These are phyloP conservation scores for Macrolepiota dolichaula DNA, from an alignment of 768 basidiomycete species.

Conservation along the genomic window DNA sequence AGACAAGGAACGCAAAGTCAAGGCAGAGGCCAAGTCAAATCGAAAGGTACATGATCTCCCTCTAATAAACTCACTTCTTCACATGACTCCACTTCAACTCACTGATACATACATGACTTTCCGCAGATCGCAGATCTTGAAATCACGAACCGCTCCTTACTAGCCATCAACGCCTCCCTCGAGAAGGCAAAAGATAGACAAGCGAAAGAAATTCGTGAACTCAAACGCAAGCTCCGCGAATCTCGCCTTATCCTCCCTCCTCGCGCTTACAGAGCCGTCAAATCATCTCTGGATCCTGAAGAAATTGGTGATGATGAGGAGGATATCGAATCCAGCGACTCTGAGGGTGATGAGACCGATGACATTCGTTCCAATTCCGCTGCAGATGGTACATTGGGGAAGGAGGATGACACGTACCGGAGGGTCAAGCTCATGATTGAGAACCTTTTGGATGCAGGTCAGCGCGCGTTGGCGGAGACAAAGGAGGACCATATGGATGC, in stretches of 20 bases:
- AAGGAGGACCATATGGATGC: conserved; percentile 48
- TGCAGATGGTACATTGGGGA: conserved; percentile 15
- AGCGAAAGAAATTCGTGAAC: conserved; percentile 80
- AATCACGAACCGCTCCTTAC: conserved; percentile 83
- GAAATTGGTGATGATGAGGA: conserved; percentile 44
- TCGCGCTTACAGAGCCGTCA: conserved; percentile 51
- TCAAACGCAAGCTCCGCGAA: conserved; percentile 80
- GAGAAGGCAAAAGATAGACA: conserved; percentile 80
- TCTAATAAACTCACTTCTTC: background rate
- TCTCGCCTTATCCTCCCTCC: conserved; percentile 78
- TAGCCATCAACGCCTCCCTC: conserved; percentile 80
- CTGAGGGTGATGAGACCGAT: conserved; percentile 17
- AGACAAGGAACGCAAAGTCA: conserved; percentile 49
- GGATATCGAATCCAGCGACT: conserved; percentile 39
- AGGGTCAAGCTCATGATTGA: conserved; percentile 67
- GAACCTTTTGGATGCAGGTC: conserved; percentile 52
- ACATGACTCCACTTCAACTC: background rate
- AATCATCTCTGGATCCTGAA: conserved; percentile 43
- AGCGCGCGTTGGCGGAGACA: conserved; percentile 57
- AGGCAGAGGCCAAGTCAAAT: conserved; percentile 78
- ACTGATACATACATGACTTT: too few relatives aligned
- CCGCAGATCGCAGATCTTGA: conserved; percentile 88
- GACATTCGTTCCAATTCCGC: conserved; percentile 24
- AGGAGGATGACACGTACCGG: conserved; percentile 55
- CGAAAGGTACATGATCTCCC: conserved; percentile 62